Evolutionary conservation across 306 rosid species (phyloP), one percentile per base, ranked within the genome.

Genomic region (Prunus padus): DNA sequence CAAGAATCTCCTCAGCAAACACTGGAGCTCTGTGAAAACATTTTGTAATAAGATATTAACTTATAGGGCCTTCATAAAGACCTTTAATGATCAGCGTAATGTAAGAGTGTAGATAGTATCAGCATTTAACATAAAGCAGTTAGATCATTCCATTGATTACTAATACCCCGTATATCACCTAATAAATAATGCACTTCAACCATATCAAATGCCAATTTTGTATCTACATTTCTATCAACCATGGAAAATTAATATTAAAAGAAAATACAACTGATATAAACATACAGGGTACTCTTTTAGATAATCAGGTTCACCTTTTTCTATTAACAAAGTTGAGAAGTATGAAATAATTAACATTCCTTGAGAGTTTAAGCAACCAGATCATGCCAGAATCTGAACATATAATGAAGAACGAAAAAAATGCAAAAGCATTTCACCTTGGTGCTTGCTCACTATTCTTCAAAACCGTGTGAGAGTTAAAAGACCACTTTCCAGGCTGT

Each of bases 401-500:
- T 25, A 55, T 55, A 76, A 77, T 0, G n/a, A 15, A 20, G 5
- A 65, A 73, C 66, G 55, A 74, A 37, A 18, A 18, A 40, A 56
- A 37, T 47, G 60, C 77, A 62, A 75, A 69, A 56, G 65, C 50
- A 76, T 62, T 65, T 69, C 83, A 92, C 97, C 98, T 92, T 47
- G 96, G 96, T 70, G 97, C 98, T 73, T 84, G 97, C 82, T 95
- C 98, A 5, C 85, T 86, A 85, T 84, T 92, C 96, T 92, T 95
- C 95, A 95, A 89, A 81, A 90, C 71, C 7, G 97, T 92, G 83
- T 87, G 84, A 2, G 98, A 92, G 83, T 87, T 90, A 77, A 92
- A 95, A 51, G 96, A 86, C 98, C 98, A 95, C 80, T 86, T 92
- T 40, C 85, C 68, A 73, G 98, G 98, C 98, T 95, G 87, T 79